phyloP scores from a whole-genome alignment of 495 filamentous ascomycete species.

The Penicillium coffeae region DNA sequence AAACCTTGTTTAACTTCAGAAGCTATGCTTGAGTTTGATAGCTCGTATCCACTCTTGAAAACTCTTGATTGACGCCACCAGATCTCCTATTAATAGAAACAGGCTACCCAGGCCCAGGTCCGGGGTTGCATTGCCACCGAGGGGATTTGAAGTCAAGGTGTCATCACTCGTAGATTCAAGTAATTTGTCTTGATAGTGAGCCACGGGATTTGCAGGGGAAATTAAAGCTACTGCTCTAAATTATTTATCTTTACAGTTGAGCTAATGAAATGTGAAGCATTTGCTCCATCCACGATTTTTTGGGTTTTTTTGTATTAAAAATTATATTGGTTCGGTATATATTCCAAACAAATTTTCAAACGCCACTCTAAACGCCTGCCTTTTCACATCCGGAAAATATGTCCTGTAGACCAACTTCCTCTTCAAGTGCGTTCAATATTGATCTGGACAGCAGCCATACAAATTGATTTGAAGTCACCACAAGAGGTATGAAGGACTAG shows the following conservation, averaged over 20 bases:
- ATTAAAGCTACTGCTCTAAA: not conserved
- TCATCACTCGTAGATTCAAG: not conserved
- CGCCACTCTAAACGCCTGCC: constrained; percentile 11
- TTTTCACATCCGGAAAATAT: constrained; percentile 1
- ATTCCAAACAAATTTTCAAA: constrained; percentile 11
- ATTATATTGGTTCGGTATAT: constrained; percentile 16
- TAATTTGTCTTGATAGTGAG: not conserved
- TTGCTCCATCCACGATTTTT: not conserved
- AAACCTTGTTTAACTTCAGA: too few relatives aligned
- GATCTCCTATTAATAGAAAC: not conserved
- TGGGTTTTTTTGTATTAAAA: constrained; percentile 5
- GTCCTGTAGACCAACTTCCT: not conserved
- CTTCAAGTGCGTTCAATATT: not conserved
- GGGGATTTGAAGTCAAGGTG: not conserved
- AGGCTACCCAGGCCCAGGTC: not conserved
- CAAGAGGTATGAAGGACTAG: not conserved
- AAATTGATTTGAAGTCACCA: not conserved
- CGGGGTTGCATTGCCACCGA: not conserved
- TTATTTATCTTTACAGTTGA: not conserved
- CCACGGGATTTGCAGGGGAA: not conserved
- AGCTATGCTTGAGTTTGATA: too few relatives aligned
- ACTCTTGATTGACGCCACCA: not conserved
- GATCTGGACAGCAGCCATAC: constrained; percentile 18
- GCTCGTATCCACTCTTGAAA: not conserved
- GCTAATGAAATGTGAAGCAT: not conserved